phyloP scores from a whole-genome alignment of 2,329 filamentous ascomycete species.

The Fusarium transvaalense region DNA sequence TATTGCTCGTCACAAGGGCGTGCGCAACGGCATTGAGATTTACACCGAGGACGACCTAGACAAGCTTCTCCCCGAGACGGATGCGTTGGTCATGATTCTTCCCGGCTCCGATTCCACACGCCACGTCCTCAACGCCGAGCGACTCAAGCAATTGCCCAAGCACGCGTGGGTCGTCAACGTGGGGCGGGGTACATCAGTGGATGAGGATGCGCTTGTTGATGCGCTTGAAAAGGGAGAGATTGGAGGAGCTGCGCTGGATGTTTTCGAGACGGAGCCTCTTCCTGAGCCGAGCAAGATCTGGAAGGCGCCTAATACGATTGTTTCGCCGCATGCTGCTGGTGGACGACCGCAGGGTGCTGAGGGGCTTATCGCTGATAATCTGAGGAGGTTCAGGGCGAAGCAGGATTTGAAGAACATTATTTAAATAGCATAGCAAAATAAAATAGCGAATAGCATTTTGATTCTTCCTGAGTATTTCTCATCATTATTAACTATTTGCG shows the following conservation, averaged over 20 bases:
- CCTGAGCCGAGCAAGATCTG: slow-evolving; percentile 60
- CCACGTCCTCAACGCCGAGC: slow-evolving; percentile 66
- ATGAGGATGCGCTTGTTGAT: slow-evolving; percentile 62
- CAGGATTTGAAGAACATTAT: slow-evolving; percentile 69
- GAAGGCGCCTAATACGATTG: slow-evolving; percentile 64
- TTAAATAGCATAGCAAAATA: slow-evolving; percentile 3
- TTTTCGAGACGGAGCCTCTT: slow-evolving; percentile 62
- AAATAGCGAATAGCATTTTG: slow-evolving; percentile 1
- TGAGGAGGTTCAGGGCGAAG: slow-evolving; percentile 69
- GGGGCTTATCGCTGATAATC: slow-evolving; percentile 70
- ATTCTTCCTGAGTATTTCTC: too few relatives aligned
- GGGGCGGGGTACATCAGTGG: slow-evolving; percentile 62
- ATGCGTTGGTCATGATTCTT: slow-evolving; percentile 76
- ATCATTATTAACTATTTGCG: background rate
- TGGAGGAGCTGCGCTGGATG: slow-evolving; percentile 64
- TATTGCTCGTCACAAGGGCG: slow-evolving; percentile 67
- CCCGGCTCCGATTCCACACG: slow-evolving; percentile 69
- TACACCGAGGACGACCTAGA: slow-evolving; percentile 66
- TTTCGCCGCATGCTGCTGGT: slow-evolving; percentile 70
- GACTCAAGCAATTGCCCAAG: slow-evolving; percentile 65
- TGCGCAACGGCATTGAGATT: slow-evolving; percentile 70
- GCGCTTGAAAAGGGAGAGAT: slow-evolving; percentile 59
- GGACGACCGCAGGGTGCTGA: slow-evolving; percentile 72
- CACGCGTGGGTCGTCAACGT: slow-evolving; percentile 70
- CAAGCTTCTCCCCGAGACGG: slow-evolving; percentile 67